Evolutionary conservation across 139 green algal genomes (phyloP).

Genomic region (Ettlia oleoabundans): DNA sequence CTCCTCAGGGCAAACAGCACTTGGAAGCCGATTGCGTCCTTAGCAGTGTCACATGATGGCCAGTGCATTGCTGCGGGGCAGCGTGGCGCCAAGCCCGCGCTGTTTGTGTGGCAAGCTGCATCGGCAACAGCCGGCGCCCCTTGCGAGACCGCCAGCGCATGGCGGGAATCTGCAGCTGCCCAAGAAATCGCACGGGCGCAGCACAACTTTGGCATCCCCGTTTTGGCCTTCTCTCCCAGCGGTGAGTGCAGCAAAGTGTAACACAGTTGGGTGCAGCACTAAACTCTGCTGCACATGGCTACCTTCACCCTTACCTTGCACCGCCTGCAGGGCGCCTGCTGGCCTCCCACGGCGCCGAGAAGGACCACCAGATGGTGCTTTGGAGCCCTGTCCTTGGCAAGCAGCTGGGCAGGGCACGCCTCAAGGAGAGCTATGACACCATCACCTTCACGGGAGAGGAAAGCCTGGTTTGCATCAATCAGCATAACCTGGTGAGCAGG

Average conservation of each 20-base stretch:
- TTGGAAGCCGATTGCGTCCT: neutral
- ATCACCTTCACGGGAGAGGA: conserved; percentile 14
- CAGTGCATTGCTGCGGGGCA: neutral
- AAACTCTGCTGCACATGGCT: neutral
- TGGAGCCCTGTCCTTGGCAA: neutral
- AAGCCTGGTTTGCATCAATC: neutral
- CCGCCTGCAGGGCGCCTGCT: conserved; percentile 10
- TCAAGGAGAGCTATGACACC: conserved; percentile 3
- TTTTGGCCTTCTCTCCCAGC: conserved; percentile 1
- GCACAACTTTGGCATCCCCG: conserved; percentile 31
- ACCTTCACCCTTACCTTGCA: neutral
- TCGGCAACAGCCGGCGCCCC: neutral
- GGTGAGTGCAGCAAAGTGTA: neutral
- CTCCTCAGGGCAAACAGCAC: neutral
- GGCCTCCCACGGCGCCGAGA: conserved; percentile 1
- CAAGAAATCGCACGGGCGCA: neutral
- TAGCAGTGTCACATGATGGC: neutral
- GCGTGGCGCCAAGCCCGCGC: neutral
- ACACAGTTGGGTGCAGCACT: no score
- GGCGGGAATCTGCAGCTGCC: neutral
- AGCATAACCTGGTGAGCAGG: conserved; percentile 1
- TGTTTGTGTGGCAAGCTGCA: neutral
- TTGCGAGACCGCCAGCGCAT: neutral
- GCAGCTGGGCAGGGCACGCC: neutral
- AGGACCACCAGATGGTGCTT: conserved; percentile 5